Evolutionary conservation across 345 rosid genomes (phyloP).

Genomic region (Brassica cretica): DNA sequence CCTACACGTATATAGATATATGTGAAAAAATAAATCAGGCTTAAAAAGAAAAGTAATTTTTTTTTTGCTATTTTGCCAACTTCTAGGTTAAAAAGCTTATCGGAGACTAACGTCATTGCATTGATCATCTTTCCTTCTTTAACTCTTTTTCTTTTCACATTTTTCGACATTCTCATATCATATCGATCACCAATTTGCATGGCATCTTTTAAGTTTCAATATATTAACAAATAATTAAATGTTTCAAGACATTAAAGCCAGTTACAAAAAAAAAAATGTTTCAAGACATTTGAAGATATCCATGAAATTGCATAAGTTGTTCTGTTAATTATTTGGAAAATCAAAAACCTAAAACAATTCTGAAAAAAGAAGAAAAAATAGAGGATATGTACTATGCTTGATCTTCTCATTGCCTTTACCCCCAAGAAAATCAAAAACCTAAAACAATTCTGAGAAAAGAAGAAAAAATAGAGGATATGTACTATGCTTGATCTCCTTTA

Average conservation of each 20-base stretch:
- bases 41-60: not conserved
- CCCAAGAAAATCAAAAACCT: no score
- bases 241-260: not conserved
- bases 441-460: no score
- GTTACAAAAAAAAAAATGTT: no score
- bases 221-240: not conserved
- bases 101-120: not conserved
- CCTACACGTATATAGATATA: not conserved
- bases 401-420: no score
- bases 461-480: no score
- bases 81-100: slow-evolving; percentile 26
- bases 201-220: not conserved
- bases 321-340: no score
- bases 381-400: no score
- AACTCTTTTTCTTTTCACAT: not conserved
- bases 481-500: no score
- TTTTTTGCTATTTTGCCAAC: slow-evolving; percentile 14
- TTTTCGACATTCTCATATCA: not conserved
- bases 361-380: no score
- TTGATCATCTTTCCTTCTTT: not conserved
- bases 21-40: not conserved
- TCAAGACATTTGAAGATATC: not conserved
- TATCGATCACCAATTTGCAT: not conserved
- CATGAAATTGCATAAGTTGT: not conserved
- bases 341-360: no score